Base-by-base conservation (phyloP, 345 rosid genomes). In the Eucalyptus curtisii region DNA sequence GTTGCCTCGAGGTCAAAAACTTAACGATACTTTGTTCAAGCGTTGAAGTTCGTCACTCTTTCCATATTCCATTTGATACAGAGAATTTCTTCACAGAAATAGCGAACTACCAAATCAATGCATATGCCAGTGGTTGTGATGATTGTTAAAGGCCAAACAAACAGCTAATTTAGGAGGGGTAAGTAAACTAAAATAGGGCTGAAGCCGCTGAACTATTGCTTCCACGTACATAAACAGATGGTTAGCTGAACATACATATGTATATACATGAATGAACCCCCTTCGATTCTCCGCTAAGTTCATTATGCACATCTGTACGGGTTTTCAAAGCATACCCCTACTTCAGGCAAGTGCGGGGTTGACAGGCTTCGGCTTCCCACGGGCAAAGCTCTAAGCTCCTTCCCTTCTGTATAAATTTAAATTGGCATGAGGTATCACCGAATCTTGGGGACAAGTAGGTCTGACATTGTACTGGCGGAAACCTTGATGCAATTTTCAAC, bases 361-460 rank as follows among this genome's bases (percentile, higher is more conserved):
- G 80, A 68, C 22, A 68, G 24, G 80, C 42, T 31, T 17, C 80
- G 7, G 80, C 80, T 31, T 68, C 22, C 37, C 80, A 16, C 7
- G 9, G 2, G 40, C 87, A 33, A 33, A 57, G 44, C 45, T 68
- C 42, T 68, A 8, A 33, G 71, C 71, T 64, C 44, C 80, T 33
- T 33, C 42, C 42, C 45, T 37, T 53, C n/a, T 52, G 33, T 88
- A 88, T 20, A 11, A 0, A 8, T 55, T 53, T 53, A 71, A 27
- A 49, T 5, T 57, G 2, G 88, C 59, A 88, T 2, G 53, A 52
- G 89, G 89, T 92, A 86, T 95, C 96, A 88, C 89, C 88, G 91
- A 94, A 96, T 7, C 97, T 94, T 92, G 92, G 97, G 89, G 90
- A 87, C 82, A 95, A 91, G 91, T 95, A 97, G 7, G 95, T 76